Evolutionary conservation across 176 grass and related monocot species (phyloP), one percentile per base, ranked within the genome.

Genomic region (Bolboschoenus planiculmis): DNA sequence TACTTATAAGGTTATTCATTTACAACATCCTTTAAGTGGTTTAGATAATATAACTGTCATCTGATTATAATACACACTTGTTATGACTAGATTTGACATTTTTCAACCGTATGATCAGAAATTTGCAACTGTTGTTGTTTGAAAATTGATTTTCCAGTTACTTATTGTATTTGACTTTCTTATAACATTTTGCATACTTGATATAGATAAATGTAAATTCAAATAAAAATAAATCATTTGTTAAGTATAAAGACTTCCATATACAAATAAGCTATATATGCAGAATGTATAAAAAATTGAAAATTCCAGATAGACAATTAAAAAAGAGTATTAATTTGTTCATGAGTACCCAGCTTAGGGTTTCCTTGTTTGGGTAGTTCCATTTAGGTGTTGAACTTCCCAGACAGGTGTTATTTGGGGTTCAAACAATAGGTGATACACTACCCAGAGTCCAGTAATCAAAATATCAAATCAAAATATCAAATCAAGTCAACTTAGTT

Each of bases 361-460:
- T 15, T 15, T 3, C 13, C 27, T 13, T 33, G 27, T 63, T 16
- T 29, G 58, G 23, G 9, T 33, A 40, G 78, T 80, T 39, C n/a
- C 20, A 63, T 47, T 81, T 56, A 15, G 79, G 79, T 46, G 35
- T 47, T 81, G 37, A 29, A 47, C 34, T 63, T 26, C 79, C 35
- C 26, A 63, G 79, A 42, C 33, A 29, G 79, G 55, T 48, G 5
- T 46, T 64, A 81, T 46, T 63, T 81, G 57, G 79, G 79, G 79
- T 16, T 44, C 10, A 27, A 46, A 16, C 55, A 81, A 47, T 54
- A 30, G 71, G 71, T 50, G 71, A 75, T 26, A 72, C 11, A 26
- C 37, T 16, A 66, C 16, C 15, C 33, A 35, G 33, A 16, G 63
- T 10, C n/a, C 7, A 34, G 61, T 35, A 33, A 64, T 63, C n/a